phyloP scores from a whole-genome alignment of 345 rosid genomes.

The Pseudoturritis turrita region DNA sequence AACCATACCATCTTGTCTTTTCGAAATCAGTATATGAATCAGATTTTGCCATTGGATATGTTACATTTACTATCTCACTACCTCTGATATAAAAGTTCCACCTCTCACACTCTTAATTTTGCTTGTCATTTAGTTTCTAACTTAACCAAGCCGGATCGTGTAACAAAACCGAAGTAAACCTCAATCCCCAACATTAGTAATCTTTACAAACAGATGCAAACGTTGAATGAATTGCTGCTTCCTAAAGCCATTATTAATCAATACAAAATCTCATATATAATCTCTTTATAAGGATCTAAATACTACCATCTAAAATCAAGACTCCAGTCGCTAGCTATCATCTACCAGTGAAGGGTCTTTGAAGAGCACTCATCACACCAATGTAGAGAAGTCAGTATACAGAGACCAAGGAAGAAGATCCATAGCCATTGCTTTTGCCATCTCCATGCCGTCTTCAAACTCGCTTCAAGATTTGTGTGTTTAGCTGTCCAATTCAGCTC shows the following conservation, averaged over 20 bases:
- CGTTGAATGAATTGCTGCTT: too few species aligned
- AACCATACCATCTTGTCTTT: too few species aligned
- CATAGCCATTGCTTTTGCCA: slow-evolving; percentile 56
- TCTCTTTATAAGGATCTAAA: background rate
- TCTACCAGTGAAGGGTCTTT: background rate
- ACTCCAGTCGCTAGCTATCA: slow-evolving; percentile 12
- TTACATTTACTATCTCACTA: too few species aligned
- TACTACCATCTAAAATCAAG: background rate
- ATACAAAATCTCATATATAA: background rate
- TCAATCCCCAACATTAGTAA: too few species aligned
- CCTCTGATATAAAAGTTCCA: too few species aligned
- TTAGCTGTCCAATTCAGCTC: slow-evolving; percentile 57
- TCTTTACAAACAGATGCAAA: too few species aligned
- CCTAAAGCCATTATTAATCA: background rate
- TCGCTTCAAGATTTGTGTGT: slow-evolving; percentile 41
- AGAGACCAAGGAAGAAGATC: background rate
- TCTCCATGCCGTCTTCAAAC: slow-evolving; percentile 49
- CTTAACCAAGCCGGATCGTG: too few species aligned
- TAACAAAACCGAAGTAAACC: too few species aligned
- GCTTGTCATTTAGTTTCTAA: too few species aligned
- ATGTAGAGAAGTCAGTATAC: slow-evolving; percentile 10
- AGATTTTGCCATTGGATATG: too few species aligned
- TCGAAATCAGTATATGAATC: too few species aligned
- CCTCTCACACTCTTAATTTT: too few species aligned
- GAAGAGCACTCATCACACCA: background rate